These are phyloP conservation scores for Zychaea mexicana DNA, from an alignment of 371 early-diverging fungal genomes.

Conservation along the genomic window DNA sequence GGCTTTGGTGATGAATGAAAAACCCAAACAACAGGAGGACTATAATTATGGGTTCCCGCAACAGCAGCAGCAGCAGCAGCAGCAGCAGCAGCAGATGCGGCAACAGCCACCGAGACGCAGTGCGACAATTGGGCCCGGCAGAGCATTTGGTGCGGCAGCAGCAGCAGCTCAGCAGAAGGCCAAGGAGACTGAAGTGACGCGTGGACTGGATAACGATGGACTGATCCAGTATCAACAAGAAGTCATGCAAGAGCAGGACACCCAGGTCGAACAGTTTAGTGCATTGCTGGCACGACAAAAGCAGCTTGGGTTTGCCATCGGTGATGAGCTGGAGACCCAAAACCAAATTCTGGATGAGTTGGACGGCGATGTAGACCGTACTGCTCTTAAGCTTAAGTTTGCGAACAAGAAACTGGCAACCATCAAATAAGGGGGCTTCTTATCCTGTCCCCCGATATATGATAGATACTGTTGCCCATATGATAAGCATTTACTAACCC, in stretches of 20 bases:
- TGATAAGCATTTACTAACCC: too few species aligned
- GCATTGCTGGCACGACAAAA: slow-evolving; percentile 77
- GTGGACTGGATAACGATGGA: slow-evolving; percentile 72
- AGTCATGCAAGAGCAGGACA: slow-evolving; percentile 82
- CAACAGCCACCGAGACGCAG: not conserved
- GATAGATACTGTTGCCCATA: too few species aligned
- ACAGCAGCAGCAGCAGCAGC: slow-evolving; percentile 3
- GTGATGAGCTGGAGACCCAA: slow-evolving; percentile 85
- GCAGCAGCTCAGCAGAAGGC: slow-evolving; percentile 40
- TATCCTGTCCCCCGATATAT: too few species aligned
- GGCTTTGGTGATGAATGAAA: not conserved
- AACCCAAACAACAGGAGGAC: not conserved
- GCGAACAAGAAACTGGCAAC: slow-evolving; percentile 75
- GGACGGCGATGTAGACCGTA: slow-evolving; percentile 73
- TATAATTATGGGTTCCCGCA: slow-evolving; percentile 30
- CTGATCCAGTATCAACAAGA: slow-evolving; percentile 74
- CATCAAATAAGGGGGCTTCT: slow-evolving; percentile 64
- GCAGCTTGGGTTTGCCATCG: slow-evolving; percentile 82
- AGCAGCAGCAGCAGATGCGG: not conserved
- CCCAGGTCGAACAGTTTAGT: slow-evolving; percentile 72
- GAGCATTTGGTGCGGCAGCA: slow-evolving; percentile 67
- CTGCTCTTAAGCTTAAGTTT: slow-evolving; percentile 67
- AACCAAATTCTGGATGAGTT: slow-evolving; percentile 84
- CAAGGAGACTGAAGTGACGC: slow-evolving; percentile 75
- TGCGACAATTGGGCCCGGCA: slow-evolving; percentile 23